Evolutionary conservation across 78 protist genomes (phyloP), one percentile per base, ranked within the genome.

Genomic region (Chrysochromulina tobinii): DNA sequence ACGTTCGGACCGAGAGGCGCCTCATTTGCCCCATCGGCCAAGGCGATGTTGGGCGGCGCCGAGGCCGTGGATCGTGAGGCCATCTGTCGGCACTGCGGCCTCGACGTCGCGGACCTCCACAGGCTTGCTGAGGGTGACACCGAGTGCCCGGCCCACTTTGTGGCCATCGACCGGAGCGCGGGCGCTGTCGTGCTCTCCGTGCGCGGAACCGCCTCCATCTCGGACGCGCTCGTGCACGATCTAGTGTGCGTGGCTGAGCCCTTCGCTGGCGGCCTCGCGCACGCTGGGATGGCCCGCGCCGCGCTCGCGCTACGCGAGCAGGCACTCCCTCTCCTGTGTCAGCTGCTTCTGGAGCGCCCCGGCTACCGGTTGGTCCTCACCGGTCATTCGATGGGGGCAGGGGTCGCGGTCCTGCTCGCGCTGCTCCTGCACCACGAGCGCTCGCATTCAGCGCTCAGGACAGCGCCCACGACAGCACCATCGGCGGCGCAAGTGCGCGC

Each of bases 341-440:
- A 54, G 54, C 51, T 25, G 53, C 20, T 0, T n/a, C 55, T 50
- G 66, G 64, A 23, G 15, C 27, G 55, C 81, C 87, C 77, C 25
- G 25, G 15, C 0, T 66, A 6, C 48, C 12, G 17, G 2, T 23
- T 89, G 25, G 79, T 88, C 27, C 48, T 93, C 48, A 50, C 68
- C 61, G 94, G 94, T 3, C 94, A 93, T 50, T 68, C 87, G 2
- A 87, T 93, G 61, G 94, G 94, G 54, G 94, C 94, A 17, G 94
- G 94, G 7, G 77, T 88, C 0, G 94, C 92, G 15, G 53, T 54
- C 11, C 90, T 93, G n/a, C 55, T 89, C 17, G 64, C 94, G 21
- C 8, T 53, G 50, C 54, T 90, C 14, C 27, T 67, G 25, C 61
- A 55, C 2, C 7, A 77, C 55, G 88, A 57, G 64, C 64, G 64